These are phyloP conservation scores for Calonectria hawksworthii DNA, from an alignment of 2,329 filamentous ascomycete genomes.

Conservation along the genomic window DNA sequence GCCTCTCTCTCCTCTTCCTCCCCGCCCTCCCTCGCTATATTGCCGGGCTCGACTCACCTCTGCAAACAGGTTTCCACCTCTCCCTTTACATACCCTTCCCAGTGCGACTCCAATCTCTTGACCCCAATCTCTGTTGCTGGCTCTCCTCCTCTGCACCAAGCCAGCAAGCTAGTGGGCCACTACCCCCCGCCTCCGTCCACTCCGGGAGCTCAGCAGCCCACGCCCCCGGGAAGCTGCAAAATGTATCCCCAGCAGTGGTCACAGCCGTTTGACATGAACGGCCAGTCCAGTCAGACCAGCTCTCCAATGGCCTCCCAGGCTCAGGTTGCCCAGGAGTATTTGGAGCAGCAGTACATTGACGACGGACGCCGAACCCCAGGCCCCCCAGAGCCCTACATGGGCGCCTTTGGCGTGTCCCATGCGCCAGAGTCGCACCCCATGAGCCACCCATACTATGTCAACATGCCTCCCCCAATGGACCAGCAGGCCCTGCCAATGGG, in stretches of 20 bases:
- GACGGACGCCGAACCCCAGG: constrained; percentile 56
- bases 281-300: constrained; percentile 57
- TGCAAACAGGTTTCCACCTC: constrained; percentile 43
- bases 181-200: constrained; percentile 56
- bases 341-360: constrained; percentile 54
- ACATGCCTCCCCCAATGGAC: constrained; percentile 42
- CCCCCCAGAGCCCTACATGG: constrained; percentile 54
- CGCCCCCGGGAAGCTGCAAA: constrained; percentile 62
- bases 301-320: constrained; percentile 62
- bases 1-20: background rate
- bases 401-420: constrained; percentile 53
- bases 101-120: constrained; percentile 61
- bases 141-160: constrained; percentile 63
- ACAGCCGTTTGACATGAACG: constrained; percentile 56
- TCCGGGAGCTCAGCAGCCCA: constrained; percentile 59
- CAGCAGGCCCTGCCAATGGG: constrained; percentile 43
- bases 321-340: constrained; percentile 51
- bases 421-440: constrained; percentile 44
- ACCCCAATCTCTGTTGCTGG: constrained; percentile 65
- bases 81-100: constrained; percentile 51
- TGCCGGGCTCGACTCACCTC: constrained; percentile 21
- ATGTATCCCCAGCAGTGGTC: constrained; percentile 59
- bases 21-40: background rate
- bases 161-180: constrained; percentile 56
- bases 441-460: constrained; percentile 48